A percentile compares a stretch with the other conserved stretches of the same genome.
Evolutionary conservation across 2,329 filamentous ascomycete genomes (phyloP).

Genomic region (Rhinocladiella mackenziei): DNA sequence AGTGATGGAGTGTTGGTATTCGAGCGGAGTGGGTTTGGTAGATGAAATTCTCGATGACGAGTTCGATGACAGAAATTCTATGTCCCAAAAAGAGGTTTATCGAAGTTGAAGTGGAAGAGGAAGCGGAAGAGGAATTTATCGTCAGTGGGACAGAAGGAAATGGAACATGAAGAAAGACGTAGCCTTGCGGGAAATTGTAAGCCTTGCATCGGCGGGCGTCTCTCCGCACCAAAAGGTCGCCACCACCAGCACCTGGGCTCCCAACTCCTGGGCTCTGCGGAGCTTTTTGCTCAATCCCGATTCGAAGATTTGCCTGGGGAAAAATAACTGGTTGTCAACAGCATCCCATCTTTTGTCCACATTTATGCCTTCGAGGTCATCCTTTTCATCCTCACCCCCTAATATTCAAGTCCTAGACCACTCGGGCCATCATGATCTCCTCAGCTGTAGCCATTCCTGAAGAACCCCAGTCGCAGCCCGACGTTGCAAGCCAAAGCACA

Average conservation of each 20-base stretch:
- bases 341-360: too few species aligned
- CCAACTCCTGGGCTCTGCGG: too few species aligned
- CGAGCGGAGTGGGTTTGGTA: background rate
- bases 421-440: conserved; percentile 30
- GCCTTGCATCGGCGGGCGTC: background rate
- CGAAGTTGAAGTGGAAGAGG: background rate
- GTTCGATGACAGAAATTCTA: too few species aligned
- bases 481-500: conserved; percentile 6
- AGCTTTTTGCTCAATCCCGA: conserved; percentile 10
- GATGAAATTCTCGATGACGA: background rate
- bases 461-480: conserved; percentile 10
- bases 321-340: background rate
- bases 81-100: too few species aligned
- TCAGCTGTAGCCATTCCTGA: conserved; percentile 37
- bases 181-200: conserved; percentile 1
- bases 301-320: conserved; percentile 3
- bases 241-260: too few species aligned
- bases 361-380: background rate
- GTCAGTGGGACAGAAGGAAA: background rate
- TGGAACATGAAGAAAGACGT: conserved; percentile 1
- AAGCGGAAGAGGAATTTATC: background rate
- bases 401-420: too few species aligned
- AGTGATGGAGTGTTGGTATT: conserved; percentile 1
- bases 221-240: too few species aligned
- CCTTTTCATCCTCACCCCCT: too few species aligned